phyloP scores from a whole-genome alignment of 2,329 filamentous ascomycete genomes.

The Colletotrichum lentis region DNA sequence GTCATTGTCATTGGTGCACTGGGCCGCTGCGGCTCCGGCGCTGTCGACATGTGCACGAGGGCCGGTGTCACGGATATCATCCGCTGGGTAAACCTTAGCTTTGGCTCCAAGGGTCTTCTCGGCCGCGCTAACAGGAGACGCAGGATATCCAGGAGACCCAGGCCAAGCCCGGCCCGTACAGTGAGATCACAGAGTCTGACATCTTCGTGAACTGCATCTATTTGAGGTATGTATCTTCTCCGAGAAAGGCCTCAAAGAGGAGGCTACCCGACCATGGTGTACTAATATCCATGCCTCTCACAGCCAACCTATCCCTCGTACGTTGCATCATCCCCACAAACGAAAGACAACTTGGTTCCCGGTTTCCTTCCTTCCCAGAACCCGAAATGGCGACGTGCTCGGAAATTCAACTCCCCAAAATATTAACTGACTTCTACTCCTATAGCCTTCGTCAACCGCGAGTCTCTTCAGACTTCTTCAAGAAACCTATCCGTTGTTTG shows the following conservation, averaged over 20 bases:
- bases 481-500: slow-evolving; percentile 82
- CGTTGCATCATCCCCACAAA: not conserved
- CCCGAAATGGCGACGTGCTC: not conserved
- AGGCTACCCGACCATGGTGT: not conserved
- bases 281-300: not conserved
- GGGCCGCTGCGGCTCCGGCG: slow-evolving; percentile 85
- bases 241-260: too few species aligned
- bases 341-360: not conserved
- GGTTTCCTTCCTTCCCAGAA: not conserved
- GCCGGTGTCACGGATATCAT: slow-evolving; percentile 71
- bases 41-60: slow-evolving; percentile 79
- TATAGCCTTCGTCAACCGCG: slow-evolving; percentile 73
- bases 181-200: slow-evolving; percentile 77
- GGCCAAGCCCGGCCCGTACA: slow-evolving; percentile 76
- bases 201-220: slow-evolving; percentile 93
- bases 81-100: slow-evolving; percentile 45
- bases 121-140: slow-evolving; percentile 57
- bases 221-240: slow-evolving; percentile 53
- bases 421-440: slow-evolving; percentile 59
- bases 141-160: slow-evolving; percentile 82
- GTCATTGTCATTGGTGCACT: slow-evolving; percentile 85
- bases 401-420: not conserved
- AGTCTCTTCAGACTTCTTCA: slow-evolving; percentile 71
- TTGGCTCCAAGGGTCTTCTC: slow-evolving; percentile 31
- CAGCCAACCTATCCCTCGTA: slow-evolving; percentile 51